phyloP scores from a whole-genome alignment of 2,329 filamentous ascomycete species.

The Cladorrhinum sp. region DNA sequence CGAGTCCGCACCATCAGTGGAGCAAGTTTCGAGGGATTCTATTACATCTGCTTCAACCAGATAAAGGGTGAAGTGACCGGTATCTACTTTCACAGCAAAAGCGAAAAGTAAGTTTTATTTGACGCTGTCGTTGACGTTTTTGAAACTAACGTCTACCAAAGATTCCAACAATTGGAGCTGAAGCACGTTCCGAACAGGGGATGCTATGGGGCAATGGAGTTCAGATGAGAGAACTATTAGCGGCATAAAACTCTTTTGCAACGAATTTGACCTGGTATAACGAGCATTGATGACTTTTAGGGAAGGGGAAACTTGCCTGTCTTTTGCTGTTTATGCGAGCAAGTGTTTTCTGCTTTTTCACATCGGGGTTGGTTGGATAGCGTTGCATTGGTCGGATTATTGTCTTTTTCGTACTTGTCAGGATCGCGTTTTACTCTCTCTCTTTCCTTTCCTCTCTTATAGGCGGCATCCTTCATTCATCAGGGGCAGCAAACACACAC shows the following conservation, averaged over 20 bases:
- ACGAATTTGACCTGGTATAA: background rate
- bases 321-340: background rate
- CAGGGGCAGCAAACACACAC: background rate
- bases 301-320: background rate
- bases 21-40: conserved; percentile 97
- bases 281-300: background rate
- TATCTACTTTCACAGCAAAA: conserved; percentile 97
- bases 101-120: conserved; percentile 75
- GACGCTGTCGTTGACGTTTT: background rate
- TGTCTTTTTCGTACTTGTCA: conserved; percentile 1
- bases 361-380: background rate
- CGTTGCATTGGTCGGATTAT: conserved; percentile 12
- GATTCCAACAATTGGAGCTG: conserved; percentile 89
- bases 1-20: conserved; percentile 85
- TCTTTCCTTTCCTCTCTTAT: conserved; percentile 22
- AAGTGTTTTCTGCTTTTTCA: background rate
- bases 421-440: background rate
- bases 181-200: conserved; percentile 83
- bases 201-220: conserved; percentile 83
- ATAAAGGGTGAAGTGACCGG: conserved; percentile 80
- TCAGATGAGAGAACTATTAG: conserved; percentile 58
- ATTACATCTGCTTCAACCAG: conserved; percentile 99
- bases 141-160: conserved; percentile 36
- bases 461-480: background rate
- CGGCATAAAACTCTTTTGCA: background rate